phyloP scores from a whole-genome alignment of 2,329 filamentous ascomycete genomes.

The Sporothrix dimorphospora region DNA sequence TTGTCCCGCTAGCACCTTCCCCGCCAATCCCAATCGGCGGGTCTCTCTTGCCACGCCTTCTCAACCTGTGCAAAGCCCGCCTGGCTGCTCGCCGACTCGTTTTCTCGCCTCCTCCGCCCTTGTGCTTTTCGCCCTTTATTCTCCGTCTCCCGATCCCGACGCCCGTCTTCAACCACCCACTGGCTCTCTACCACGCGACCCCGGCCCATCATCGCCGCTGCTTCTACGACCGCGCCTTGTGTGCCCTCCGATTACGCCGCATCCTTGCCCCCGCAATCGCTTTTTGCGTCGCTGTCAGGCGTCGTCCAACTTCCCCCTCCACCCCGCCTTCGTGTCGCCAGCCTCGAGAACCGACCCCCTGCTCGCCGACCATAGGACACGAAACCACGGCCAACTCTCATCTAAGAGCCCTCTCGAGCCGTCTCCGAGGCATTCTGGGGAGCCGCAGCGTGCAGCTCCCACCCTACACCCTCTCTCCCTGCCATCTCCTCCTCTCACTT shows the following conservation, averaged over 20 bases:
- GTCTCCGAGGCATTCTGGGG: background rate
- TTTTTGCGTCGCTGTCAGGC: background rate
- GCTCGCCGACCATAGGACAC: background rate
- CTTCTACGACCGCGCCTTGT: background rate
- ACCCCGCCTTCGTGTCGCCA: slow-evolving; percentile 17
- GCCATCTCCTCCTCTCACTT: background rate
- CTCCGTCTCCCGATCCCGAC: slow-evolving; percentile 4
- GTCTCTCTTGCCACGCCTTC: background rate
- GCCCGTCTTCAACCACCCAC: slow-evolving; percentile 13
- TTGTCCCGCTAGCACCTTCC: slow-evolving; percentile 20
- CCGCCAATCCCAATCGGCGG: slow-evolving; percentile 29
- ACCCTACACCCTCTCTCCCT: background rate
- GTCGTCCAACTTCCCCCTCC: background rate
- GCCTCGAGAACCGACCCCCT: slow-evolving; percentile 17
- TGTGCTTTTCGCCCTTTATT: slow-evolving; percentile 11
- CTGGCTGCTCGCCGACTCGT: background rate
- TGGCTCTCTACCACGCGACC: background rate
- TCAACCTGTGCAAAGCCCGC: slow-evolving; percentile 7
- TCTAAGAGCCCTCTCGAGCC: background rate
- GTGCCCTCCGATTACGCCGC: background rate
- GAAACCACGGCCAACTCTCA: background rate
- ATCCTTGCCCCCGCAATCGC: background rate
- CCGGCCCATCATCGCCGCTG: background rate
- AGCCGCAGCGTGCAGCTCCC: background rate
- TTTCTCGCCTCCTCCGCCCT: slow-evolving; percentile 8